phyloP scores from a whole-genome alignment of 306 rosid species.

The Vigna radiata region DNA sequence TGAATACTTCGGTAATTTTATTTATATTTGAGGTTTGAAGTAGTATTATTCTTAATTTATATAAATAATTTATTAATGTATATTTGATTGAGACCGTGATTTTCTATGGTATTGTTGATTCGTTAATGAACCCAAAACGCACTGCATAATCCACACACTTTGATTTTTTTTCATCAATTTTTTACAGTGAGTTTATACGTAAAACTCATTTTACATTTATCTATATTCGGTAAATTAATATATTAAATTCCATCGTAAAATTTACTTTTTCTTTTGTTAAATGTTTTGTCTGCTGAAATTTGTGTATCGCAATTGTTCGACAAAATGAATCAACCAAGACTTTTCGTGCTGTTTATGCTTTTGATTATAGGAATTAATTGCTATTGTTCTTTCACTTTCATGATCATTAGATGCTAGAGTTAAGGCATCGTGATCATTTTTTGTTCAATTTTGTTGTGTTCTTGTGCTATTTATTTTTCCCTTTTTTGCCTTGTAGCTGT shows the following conservation, averaged over 20 bases:
- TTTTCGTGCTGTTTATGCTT: neutral
- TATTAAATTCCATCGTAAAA: neutral
- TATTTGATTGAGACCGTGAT: too few species aligned
- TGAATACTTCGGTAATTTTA: too few species aligned
- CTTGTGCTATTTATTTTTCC: constrained; percentile 8
- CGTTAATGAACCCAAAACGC: too few species aligned
- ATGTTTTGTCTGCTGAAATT: neutral
- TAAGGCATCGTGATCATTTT: neutral
- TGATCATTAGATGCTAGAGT: neutral
- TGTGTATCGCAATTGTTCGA: neutral
- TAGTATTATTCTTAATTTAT: too few species aligned
- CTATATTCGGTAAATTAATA: neutral
- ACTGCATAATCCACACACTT: too few species aligned
- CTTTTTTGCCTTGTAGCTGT: constrained; percentile 42
- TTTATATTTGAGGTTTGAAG: too few species aligned
- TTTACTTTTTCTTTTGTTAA: neutral
- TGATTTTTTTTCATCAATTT: neutral
- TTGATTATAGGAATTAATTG: constrained; percentile 18
- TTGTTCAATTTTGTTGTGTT: neutral
- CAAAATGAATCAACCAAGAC: neutral
- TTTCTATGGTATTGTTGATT: too few species aligned
- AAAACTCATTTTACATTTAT: neutral
- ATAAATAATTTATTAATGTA: too few species aligned
- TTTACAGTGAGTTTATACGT: neutral
- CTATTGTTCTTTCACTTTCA: neutral